phyloP scores from a whole-genome alignment of 192 early-diverging fungal genomes.

The Dimargaris xerosporica region DNA sequence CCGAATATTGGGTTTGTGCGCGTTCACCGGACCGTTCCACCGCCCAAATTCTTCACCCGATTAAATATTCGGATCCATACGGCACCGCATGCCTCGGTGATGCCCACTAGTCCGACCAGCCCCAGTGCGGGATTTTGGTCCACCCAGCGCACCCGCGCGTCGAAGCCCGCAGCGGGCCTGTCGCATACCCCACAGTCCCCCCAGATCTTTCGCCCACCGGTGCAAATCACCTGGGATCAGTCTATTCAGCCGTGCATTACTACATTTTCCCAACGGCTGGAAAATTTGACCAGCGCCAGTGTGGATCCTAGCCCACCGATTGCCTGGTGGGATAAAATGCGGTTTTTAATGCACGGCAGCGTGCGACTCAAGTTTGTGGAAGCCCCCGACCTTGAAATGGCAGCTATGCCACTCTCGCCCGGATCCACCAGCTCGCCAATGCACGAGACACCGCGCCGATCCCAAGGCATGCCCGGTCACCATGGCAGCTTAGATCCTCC shows the following conservation, averaged over 20 bases:
- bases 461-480: not conserved
- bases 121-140: not conserved
- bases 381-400: not conserved
- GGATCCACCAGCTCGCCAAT: not conserved
- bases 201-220: not conserved
- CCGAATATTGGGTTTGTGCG: conserved; percentile 7
- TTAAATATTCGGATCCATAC: conserved; percentile 12
- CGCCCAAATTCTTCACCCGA: conserved; percentile 12
- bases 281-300: conserved; percentile 26
- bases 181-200: too few species aligned
- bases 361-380: conserved; percentile 7
- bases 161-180: not conserved
- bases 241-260: conserved; percentile 30
- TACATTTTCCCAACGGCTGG: conserved; percentile 32
- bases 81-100: not conserved
- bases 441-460: not conserved
- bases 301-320: conserved; percentile 29
- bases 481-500: not conserved
- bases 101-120: too few species aligned
- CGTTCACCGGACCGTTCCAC: conserved; percentile 11
- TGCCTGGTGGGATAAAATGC: conserved; percentile 38
- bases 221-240: conserved; percentile 12
- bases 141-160: not conserved
- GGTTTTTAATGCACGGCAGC: conserved; percentile 17
- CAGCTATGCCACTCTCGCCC: not conserved